Evolutionary conservation across 2,329 filamentous ascomycete species (phyloP).

Genomic region (Septoria petroselini): DNA sequence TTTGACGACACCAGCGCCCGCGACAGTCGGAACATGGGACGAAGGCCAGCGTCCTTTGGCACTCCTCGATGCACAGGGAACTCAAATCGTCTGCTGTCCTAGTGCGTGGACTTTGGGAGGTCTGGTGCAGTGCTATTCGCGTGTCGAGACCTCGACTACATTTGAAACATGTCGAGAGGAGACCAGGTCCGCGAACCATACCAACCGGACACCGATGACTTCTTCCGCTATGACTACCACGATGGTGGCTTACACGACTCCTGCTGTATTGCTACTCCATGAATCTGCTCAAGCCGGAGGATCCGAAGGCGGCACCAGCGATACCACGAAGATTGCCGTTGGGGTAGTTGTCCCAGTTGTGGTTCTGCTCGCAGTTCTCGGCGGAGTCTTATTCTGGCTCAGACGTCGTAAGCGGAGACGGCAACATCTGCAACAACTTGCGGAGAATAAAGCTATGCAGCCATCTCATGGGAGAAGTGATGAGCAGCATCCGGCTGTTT

Average conservation of each 20-base stretch:
- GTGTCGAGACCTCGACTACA: conserved; percentile 5
- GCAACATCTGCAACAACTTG: background rate
- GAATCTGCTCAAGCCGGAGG: background rate
- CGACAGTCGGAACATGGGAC: conserved; percentile 7
- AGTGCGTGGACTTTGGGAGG: conserved; percentile 11
- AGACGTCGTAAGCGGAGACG: conserved; percentile 3
- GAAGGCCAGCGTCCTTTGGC: conserved; percentile 1
- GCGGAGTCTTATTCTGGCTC: conserved; percentile 6
- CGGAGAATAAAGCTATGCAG: background rate
- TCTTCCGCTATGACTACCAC: background rate
- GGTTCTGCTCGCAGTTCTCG: background rate
- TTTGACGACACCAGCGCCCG: conserved; percentile 5
- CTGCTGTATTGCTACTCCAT: conserved; percentile 8
- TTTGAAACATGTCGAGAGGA: conserved; percentile 1
- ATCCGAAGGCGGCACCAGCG: background rate
- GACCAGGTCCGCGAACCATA: conserved; percentile 4
- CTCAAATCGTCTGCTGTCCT: conserved; percentile 10
- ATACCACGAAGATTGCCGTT: conserved; percentile 8
- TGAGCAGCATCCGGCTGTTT: background rate
- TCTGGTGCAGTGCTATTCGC: conserved; percentile 10
- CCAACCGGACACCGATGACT: background rate
- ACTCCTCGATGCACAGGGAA: background rate
- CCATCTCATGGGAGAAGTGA: too few species aligned
- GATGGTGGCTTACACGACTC: conserved; percentile 12
- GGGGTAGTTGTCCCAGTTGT: conserved; percentile 9